A percentile compares a stretch with the other conserved stretches of the same genome.
These are phyloP conservation scores for Elaeis guineensis DNA, from an alignment of 176 grass and related monocot species.

Conservation along the genomic window DNA sequence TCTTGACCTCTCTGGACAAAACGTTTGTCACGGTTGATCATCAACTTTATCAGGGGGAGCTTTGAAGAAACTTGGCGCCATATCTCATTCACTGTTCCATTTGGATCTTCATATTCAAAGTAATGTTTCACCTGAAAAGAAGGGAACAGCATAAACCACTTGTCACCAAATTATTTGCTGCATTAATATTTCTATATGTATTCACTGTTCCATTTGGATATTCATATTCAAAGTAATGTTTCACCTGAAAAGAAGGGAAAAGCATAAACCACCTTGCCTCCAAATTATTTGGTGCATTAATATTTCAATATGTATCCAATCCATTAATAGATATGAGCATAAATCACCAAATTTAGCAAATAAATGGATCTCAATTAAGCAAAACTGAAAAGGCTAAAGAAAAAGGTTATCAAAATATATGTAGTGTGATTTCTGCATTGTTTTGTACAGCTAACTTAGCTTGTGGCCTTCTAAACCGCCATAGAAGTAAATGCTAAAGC, in stretches of 20 bases:
- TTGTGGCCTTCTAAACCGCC: no score
- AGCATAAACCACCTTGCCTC: not conserved
- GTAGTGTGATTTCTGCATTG: no score
- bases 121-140: conserved; percentile 63
- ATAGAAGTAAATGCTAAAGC: no score
- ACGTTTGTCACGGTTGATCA: conserved; percentile 80
- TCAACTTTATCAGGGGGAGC: conserved; percentile 63
- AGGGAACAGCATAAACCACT: not conserved
- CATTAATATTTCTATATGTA: no score
- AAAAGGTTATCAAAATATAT: no score
- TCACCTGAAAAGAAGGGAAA: conserved; percentile 45
- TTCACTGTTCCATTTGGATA: conserved; percentile 66
- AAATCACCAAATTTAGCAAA: no score
- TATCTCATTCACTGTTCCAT: conserved; percentile 82
- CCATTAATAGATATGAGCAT: not conserved
- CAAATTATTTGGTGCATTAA: not conserved
- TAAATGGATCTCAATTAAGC: no score
- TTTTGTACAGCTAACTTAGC: no score
- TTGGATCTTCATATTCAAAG: conserved; percentile 78
- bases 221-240: conserved; percentile 81
- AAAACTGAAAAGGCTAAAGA: no score
- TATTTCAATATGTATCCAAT: not conserved
- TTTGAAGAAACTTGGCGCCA: conserved; percentile 91
- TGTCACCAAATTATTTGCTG: no score
- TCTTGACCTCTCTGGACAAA: conserved; percentile 43